Base-by-base conservation (phyloP, 495 filamentous ascomycete genomes). In the Aspergillus bridgeri region DNA sequence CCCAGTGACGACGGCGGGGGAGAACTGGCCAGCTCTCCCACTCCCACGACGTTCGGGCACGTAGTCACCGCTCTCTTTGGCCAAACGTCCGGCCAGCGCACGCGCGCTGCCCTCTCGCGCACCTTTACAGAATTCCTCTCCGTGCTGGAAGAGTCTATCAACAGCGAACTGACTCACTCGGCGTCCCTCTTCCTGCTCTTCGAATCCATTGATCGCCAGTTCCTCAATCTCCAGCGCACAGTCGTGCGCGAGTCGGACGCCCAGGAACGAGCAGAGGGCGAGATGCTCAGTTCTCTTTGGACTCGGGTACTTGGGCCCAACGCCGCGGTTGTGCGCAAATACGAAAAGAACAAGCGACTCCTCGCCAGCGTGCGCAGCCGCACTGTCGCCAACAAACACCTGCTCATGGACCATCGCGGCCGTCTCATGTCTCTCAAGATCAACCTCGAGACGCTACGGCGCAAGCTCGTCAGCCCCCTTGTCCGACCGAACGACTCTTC, bases 141-240 rank as follows among this genome's bases (percentile, higher is more conserved):
- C n/a, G 86, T 93, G 0, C 81, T 96, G 3, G 92, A 96, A 72
- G 91, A 96, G 58, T 87, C 86, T 43, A 95, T 96, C 69, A 85
- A 86, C 62, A 89, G 79, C 61, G 91, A 96, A 67, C 76, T 96
- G 6, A 83, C 83, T 19, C 86, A 92, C 67, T 87, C 85, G 22
- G 83, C 88, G 3, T 79, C 83, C 0, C 83, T 96, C 3, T 93
- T 96, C 66, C 78, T 79, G 8, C 83, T 96, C 9, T 96, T 96
- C 71, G 90, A 95, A 59, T 81, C 85, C 52, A 91, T 96, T 61
- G 92, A 96, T 70, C 81, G 83, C 42, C 90, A 95, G 64, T 96
- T 96, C 75, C 77, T 89, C 45, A 96, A 94, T 65, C 78, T 96
- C 0, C 89, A 89, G 44, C 87, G 92, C 47, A 88, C 87, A n/a